Base-by-base conservation (phyloP, 371 early-diverging fungal species). In the Mortierella sp. region DNA sequence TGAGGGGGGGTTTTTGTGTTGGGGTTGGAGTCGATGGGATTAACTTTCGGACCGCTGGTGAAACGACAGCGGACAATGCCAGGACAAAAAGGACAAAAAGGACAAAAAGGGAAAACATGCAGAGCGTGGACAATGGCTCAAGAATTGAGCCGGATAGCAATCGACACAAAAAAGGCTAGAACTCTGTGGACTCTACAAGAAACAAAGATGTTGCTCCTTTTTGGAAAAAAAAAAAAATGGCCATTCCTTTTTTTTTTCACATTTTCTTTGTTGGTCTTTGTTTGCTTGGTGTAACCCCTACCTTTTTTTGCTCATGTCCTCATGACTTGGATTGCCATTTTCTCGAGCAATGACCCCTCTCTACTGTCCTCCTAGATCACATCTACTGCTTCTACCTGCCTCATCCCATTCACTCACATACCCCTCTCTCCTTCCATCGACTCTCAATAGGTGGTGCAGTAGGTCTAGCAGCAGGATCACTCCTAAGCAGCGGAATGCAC, bases 401-500 rank as follows among this genome's bases (percentile, higher is more conserved):
- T 41, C 7, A 41, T 41, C 7, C 41, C 41, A 41, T 41, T 6
- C 1, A 41, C 41, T 48, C 12, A 48, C 18, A 35, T 58, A 29
- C 55, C 27, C 29, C 35, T 60, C 24, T 48, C 21, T 46, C 10
- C 43, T 32, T 63, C 29, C 41, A 44, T 14, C 16, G 21, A 32
- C 16, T 27, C 3, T n/a, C 24, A 70, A 75, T 75, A 83, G 83
- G 83, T 51, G 83, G 79, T 46, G 83, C 83, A 11, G 58, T 74
- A 41, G 83, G 83, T 27, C 35, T 83, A 3, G 44, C 76, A 24
- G 76, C 77, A 29, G 83, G 83, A 48, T 41, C 70, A 24, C 18
- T 83, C 44, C 46, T 83, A 1, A 51, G 74, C 12, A 32, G 27
- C 21, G 81, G 81, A 0, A 8, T 80, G 38, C 63, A 74, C 58